These are phyloP conservation scores for Halenospora varia DNA, from an alignment of 495 filamentous ascomycete species.

Conservation along the genomic window DNA sequence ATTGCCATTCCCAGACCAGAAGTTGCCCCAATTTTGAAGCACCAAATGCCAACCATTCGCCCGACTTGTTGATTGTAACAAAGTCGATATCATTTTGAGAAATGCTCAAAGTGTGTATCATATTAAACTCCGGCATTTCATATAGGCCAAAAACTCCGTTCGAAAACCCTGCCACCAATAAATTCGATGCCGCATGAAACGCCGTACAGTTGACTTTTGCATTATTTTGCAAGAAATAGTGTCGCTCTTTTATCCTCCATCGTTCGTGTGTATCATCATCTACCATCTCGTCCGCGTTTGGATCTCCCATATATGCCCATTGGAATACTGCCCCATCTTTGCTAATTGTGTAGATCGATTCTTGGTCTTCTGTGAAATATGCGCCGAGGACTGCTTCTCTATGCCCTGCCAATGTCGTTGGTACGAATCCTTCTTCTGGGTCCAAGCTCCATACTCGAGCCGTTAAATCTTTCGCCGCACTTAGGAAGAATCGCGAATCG, in stretches of 20 bases:
- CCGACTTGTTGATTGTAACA: slow-evolving; percentile 85
- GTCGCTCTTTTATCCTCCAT: slow-evolving; percentile 82
- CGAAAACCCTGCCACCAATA: slow-evolving; percentile 90
- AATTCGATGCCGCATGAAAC: slow-evolving; percentile 80
- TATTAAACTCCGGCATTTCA: slow-evolving; percentile 95
- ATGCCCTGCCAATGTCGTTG: slow-evolving; percentile 86
- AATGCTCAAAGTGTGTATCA: slow-evolving; percentile 86
- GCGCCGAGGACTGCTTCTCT: slow-evolving; percentile 80
- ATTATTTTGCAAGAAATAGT: slow-evolving; percentile 89
- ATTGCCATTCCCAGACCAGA: slow-evolving; percentile 99
- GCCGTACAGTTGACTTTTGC: slow-evolving; percentile 83
- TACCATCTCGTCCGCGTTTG: slow-evolving; percentile 44
- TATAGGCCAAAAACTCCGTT: slow-evolving; percentile 91
- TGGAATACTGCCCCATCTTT: slow-evolving; percentile 54
- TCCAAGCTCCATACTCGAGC: slow-evolving; percentile 91
- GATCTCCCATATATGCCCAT: slow-evolving; percentile 62
- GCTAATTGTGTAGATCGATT: slow-evolving; percentile 56
- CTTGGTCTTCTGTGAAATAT: slow-evolving; percentile 92
- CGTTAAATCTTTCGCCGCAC: slow-evolving; percentile 85
- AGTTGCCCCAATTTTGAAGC: slow-evolving; percentile 92
- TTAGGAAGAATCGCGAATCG: slow-evolving; percentile 92
- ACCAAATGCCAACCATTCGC: slow-evolving; percentile 98
- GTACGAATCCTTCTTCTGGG: slow-evolving; percentile 80
- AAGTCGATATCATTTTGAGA: slow-evolving; percentile 95
- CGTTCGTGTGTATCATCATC: slow-evolving; percentile 52